A percentile compares a stretch with the other conserved stretches of the same genome.
Evolutionary conservation across 495 filamentous ascomycete genomes (phyloP).

Genomic region (Hypomontagnella monticulosa): DNA sequence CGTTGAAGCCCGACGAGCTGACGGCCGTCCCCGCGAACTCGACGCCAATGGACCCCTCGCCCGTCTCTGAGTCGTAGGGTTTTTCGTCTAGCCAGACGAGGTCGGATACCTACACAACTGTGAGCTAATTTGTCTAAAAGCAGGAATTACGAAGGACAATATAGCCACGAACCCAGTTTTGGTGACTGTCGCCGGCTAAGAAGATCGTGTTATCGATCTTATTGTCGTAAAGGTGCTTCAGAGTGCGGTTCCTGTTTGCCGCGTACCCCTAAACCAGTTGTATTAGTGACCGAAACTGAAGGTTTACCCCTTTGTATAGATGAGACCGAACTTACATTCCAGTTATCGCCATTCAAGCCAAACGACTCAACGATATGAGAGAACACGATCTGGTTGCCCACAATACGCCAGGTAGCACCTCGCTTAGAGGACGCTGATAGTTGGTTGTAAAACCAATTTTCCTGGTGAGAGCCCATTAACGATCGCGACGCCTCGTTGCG

Average conservation of each 20-base stretch:
- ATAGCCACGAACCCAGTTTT: conserved; percentile 61
- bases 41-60: conserved; percentile 68
- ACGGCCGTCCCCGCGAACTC: conserved; percentile 75
- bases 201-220: conserved; percentile 74
- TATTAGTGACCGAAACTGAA: conserved; percentile 7
- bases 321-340: conserved; percentile 37
- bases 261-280: conserved; percentile 64
- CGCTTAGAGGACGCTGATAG: conserved; percentile 62
- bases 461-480: conserved; percentile 72
- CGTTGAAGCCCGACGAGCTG: conserved; percentile 61
- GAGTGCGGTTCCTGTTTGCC: conserved; percentile 70
- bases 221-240: conserved; percentile 66
- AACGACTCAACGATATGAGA: conserved; percentile 64
- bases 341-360: conserved; percentile 40
- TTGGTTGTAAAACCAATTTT: conserved; percentile 73
- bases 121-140: conserved; percentile 7
- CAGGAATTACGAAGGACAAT: neutral
- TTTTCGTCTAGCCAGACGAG: conserved; percentile 69
- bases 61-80: conserved; percentile 64
- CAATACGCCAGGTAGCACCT: conserved; percentile 69
- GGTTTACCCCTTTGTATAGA: neutral
- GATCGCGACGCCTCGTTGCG: conserved; percentile 66
- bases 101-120: conserved; percentile 55
- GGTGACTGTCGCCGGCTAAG: conserved; percentile 71
- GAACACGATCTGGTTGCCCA: conserved; percentile 74